Evolutionary conservation across 257 asterid genomes (phyloP), one percentile per base, ranked within the genome.

Genomic region (Jacaranda mimosifolia): DNA sequence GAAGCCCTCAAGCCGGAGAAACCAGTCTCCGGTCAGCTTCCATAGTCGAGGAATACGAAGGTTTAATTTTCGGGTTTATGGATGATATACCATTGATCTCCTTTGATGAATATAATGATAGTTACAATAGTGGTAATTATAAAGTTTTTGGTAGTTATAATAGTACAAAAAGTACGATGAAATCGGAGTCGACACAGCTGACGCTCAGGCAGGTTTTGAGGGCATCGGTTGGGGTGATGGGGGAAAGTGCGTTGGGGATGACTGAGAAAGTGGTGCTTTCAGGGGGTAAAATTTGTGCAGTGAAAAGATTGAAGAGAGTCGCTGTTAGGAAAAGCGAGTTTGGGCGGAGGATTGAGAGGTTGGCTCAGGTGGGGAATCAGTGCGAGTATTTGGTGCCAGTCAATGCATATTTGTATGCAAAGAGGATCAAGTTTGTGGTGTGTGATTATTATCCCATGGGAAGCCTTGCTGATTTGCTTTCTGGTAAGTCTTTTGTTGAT

Each of bases 401-500:
- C 6, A 62, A 75, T 53, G 90, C 93, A 52, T 87, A 83, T 83
- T 73, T 89, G n/a, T 87, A 80, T 63, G 78, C 88, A 1, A 87
- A 87, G 87, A 85, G 93, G 87, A 89, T 89, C 75, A 89, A 89
- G 73, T 86, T 89, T 62, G 90, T 80, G 73, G 89, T 87, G 4
- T 82, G 79, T 78, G 82, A 83, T 60, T 87, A 89, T 62, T 87
- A 89, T 77, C 91, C 93, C 58, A 89, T 89, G 93, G 93, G 93
- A 53, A 82, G 86, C 51, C 91, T 89, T 45, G 90, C 87, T 76
- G 89, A 87, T 81, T 72, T 89, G 76, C 93, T 89, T 72, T 57
- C 80, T 32, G 89, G 91, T 88, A 80, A 32, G 74, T 71, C n/a
- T 38, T 32, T 8, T 14, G 15, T 3, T 4, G 14, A 19, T 13